phyloP scores from a whole-genome alignment of 495 filamentous ascomycete species.

The Hypoxylon lenormandii region DNA sequence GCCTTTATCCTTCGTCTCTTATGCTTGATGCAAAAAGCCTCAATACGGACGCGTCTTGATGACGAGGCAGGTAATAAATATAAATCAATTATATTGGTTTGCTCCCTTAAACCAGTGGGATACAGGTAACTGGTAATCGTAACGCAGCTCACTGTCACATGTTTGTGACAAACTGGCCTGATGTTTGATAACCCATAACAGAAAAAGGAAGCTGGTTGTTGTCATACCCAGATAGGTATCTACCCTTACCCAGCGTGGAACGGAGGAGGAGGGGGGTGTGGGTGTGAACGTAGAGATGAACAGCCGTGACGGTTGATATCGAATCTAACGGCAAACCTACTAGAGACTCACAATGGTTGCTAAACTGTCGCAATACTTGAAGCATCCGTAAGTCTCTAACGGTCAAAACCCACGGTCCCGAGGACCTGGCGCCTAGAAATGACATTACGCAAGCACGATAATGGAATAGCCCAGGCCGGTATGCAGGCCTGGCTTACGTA shows the following conservation, averaged over 20 bases:
- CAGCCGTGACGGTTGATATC: neutral
- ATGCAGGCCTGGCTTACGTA: slow-evolving; percentile 12
- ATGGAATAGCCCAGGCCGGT: slow-evolving; percentile 4
- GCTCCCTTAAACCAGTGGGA: neutral
- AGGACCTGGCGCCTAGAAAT: slow-evolving; percentile 13
- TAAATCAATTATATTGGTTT: neutral
- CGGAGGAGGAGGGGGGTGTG: too few relatives aligned
- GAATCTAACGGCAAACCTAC: slow-evolving; percentile 1
- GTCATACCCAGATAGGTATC: slow-evolving; percentile 10
- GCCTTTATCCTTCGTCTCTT: too few relatives aligned
- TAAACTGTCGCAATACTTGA: slow-evolving; percentile 40
- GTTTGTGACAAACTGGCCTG: slow-evolving; percentile 5
- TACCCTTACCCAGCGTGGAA: slow-evolving; percentile 34
- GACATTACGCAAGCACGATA: slow-evolving; percentile 32
- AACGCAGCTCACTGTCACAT: slow-evolving; percentile 21
- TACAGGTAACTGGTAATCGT: slow-evolving; percentile 10
- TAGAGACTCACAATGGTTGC: neutral
- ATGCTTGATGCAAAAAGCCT: too few relatives aligned
- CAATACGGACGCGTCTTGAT: too few relatives aligned
- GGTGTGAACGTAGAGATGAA: slow-evolving; percentile 28
- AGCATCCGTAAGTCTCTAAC: slow-evolving; percentile 27
- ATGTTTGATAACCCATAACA: neutral
- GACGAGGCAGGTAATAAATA: neutral
- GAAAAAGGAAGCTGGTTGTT: slow-evolving; percentile 5
- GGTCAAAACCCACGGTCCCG: slow-evolving; percentile 21